Evolutionary conservation across 2,329 filamentous ascomycete genomes (phyloP).

Genomic region (Fusarium secorum): DNA sequence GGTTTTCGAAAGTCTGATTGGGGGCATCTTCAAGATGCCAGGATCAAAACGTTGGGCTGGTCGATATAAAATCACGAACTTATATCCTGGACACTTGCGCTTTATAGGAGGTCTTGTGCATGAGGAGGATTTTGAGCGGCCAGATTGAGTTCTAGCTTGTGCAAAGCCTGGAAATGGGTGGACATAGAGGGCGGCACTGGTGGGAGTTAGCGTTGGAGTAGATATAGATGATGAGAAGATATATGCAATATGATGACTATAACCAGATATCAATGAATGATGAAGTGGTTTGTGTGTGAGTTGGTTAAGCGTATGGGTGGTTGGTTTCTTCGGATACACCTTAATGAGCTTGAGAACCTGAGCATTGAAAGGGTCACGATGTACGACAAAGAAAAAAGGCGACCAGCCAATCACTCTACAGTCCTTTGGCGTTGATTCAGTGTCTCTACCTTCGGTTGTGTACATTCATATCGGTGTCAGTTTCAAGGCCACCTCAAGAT

Average conservation of each 20-base stretch:
- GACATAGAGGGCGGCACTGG: conserved; percentile 6
- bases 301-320: not conserved
- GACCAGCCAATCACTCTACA: no score
- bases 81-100: conserved; percentile 14
- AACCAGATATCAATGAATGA: not conserved
- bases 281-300: not conserved
- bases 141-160: not conserved
- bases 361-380: no score
- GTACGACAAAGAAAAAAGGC: not conserved
- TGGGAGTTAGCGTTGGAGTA: conserved; percentile 2
- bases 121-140: not conserved
- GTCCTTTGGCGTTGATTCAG: not conserved
- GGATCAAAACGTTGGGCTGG: conserved; percentile 33
- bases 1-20: conserved; percentile 27
- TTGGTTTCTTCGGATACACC: accelerated
- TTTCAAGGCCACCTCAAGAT: no score
- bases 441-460: accelerated
- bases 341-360: not conserved
- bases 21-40: conserved; percentile 34
- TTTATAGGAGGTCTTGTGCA: not conserved
- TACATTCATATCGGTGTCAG: not conserved
- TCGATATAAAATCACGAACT: conserved; percentile 31
- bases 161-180: not conserved
- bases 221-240: conserved; percentile 17
- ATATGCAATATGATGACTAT: not conserved